Base-by-base conservation (phyloP, 768 basidiomycete species). In the Hygrophoropsis aurantiaca region DNA sequence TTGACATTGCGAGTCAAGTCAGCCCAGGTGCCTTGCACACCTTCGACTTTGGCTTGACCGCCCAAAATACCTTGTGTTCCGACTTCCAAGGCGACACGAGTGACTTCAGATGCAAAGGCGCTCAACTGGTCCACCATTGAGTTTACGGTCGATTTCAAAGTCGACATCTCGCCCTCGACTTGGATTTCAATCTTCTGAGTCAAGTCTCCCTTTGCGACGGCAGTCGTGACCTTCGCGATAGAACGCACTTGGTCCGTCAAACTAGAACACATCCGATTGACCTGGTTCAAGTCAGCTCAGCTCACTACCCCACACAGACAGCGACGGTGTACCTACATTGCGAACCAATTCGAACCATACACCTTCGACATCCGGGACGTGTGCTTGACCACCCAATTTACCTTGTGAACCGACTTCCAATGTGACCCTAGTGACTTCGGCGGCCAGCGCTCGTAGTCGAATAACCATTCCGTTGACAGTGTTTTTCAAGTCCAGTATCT, bases 111-210 rank as follows among this genome's bases (percentile, higher is more conserved):
- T 11, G 91, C 89, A 60, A 94, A 94, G 4, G 87, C 88, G 55
- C 87, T 84, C 53, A 94, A 66, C 46, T 88, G 87, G 62, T 91
- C 90, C 62, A 94, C 90, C 93, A 97, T 97, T n/a, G 85, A 86
- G 59, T 94, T 94, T 53, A 92, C 88, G 10, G 89, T 91, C 18
- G 79, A 72, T 61, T 89, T 90, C 67, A 91, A 74, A 13, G 87
- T 87, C 13, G 78, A 78, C 84, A 95, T 94, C 60, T 95, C 93
- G 40, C 84, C 84, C 58, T 90, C 86, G 52, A 89, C 87, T 51
- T 86, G 82, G 51, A 97, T 93, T 58, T 91, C 87, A 60, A 97
- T 91, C 74, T 91, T 94, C 69, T 91, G 89, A 1, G 87, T 90
- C 73, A 93, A 73, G 62, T 97, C 92, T 26, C 94, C 94, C 36